Evolutionary conservation across 306 rosid species (phyloP).

Genomic region (Medicago ruthenica): DNA sequence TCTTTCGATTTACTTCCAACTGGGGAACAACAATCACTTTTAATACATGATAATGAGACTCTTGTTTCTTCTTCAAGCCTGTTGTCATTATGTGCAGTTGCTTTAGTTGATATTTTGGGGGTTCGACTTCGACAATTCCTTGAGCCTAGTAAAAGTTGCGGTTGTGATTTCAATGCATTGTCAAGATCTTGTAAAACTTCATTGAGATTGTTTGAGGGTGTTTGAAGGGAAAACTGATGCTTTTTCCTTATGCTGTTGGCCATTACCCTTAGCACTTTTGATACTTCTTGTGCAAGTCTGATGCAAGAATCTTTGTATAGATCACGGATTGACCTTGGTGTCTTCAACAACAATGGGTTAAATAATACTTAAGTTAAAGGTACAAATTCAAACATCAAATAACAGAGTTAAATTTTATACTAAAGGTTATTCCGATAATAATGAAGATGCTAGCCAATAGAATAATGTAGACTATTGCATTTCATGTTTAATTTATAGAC

Average conservation of each 20-base stretch:
- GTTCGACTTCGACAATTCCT: slow-evolving; percentile 46
- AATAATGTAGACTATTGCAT: slow-evolving; percentile 1
- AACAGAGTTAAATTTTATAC: slow-evolving; percentile 3
- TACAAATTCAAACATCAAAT: slow-evolving; percentile 4
- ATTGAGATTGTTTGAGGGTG: slow-evolving; percentile 65
- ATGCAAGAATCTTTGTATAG: slow-evolving; percentile 79
- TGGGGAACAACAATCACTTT: slow-evolving; percentile 56
- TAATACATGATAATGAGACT: slow-evolving; percentile 53
- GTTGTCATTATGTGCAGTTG: slow-evolving; percentile 44
- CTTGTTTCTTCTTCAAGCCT: slow-evolving; percentile 43
- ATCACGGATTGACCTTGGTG: slow-evolving; percentile 64
- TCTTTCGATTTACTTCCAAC: slow-evolving; percentile 52
- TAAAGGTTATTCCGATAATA: neutral
- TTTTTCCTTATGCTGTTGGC: slow-evolving; percentile 68
- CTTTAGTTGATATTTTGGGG: slow-evolving; percentile 49
- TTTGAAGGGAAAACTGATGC: slow-evolving; percentile 65
- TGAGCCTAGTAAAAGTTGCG: slow-evolving; percentile 72
- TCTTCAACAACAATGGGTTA: slow-evolving; percentile 45
- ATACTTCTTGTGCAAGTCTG: slow-evolving; percentile 68
- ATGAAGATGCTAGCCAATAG: slow-evolving; percentile 7
- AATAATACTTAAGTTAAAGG: neutral
- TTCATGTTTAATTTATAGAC: neutral
- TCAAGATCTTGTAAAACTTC: slow-evolving; percentile 73
- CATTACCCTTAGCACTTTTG: slow-evolving; percentile 64
- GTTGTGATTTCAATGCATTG: slow-evolving; percentile 76